Conservation (phyloP, 371 early-diverging fungal genomes). For the Mortierella sp. region DNA sequence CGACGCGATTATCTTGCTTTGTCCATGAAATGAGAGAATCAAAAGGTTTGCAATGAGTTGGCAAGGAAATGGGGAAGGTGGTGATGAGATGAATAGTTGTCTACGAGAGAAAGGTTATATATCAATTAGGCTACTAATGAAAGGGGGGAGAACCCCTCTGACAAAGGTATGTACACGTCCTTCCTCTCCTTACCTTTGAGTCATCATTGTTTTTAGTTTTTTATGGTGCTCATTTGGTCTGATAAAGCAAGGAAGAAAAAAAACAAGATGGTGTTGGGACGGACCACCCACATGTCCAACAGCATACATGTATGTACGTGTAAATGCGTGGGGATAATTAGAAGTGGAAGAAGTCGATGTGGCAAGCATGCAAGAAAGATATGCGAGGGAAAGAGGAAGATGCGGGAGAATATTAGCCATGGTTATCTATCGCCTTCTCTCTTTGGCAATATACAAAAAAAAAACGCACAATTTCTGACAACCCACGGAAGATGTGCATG, state of each 20-base stretch:
- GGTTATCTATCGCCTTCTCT: background rate
- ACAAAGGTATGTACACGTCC: background rate
- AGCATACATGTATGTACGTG: background rate
- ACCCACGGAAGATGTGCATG: background rate
- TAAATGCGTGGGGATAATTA: background rate
- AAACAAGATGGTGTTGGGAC: background rate
- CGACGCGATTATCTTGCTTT: background rate
- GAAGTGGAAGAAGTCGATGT: background rate
- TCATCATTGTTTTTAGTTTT: background rate
- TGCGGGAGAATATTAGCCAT: background rate
- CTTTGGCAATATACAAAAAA: background rate
- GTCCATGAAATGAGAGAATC: background rate
- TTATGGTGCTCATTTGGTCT: background rate
- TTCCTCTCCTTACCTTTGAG: background rate
- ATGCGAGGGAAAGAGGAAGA: background rate
- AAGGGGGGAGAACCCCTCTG: background rate
- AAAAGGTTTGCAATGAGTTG: background rate
- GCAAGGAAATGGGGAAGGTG: too few relatives aligned
- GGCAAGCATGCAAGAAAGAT: background rate
- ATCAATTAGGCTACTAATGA: too few relatives aligned
- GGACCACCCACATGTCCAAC: conserved; percentile 1
- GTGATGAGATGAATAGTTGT: background rate
- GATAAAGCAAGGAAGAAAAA: background rate
- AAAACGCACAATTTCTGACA: background rate
- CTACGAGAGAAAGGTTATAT: background rate